Evolutionary conservation across 208 protist species (phyloP).

Genomic region (Leishmania gerbilli): DNA sequence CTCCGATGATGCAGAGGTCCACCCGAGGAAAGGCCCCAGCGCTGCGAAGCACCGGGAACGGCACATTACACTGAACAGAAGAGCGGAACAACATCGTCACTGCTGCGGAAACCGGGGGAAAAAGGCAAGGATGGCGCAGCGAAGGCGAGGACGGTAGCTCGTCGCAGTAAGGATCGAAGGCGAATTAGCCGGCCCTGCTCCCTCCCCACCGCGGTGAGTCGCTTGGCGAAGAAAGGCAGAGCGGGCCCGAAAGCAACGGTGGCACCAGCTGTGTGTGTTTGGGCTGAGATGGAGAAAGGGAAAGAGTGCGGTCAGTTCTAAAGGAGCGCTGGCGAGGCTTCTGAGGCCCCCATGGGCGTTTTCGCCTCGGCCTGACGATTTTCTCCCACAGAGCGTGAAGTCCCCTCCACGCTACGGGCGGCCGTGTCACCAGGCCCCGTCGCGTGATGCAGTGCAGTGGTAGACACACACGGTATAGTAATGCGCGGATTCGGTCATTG

Average conservation of each 20-base stretch:
- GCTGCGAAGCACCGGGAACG: conserved; percentile 46
- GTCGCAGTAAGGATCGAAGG: no score
- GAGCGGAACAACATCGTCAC: conserved; percentile 30
- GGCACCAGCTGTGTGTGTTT: background rate
- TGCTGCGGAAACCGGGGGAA: background rate
- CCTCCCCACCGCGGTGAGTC: background rate
- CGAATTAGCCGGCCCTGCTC: background rate
- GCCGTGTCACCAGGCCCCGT: background rate
- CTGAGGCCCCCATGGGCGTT: background rate
- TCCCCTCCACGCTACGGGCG: background rate
- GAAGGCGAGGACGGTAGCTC: background rate
- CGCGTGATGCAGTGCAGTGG: background rate
- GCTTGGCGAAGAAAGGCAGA: background rate
- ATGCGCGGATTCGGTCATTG: background rate
- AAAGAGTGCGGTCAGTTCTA: background rate
- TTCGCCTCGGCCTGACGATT: background rate
- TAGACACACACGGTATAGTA: background rate
- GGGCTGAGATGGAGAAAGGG: background rate
- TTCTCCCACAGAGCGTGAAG: background rate
- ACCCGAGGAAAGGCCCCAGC: conserved; percentile 55
- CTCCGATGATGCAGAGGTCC: conserved; percentile 76
- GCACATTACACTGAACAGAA: conserved; percentile 21
- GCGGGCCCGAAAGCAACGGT: background rate
- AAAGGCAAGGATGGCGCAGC: background rate
- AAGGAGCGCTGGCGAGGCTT: background rate